A percentile compares a stretch with the other conserved stretches of the same genome.
Conservation (phyloP, 1,284 basidiomycete species). For the Apiotrichum gracile region DNA sequence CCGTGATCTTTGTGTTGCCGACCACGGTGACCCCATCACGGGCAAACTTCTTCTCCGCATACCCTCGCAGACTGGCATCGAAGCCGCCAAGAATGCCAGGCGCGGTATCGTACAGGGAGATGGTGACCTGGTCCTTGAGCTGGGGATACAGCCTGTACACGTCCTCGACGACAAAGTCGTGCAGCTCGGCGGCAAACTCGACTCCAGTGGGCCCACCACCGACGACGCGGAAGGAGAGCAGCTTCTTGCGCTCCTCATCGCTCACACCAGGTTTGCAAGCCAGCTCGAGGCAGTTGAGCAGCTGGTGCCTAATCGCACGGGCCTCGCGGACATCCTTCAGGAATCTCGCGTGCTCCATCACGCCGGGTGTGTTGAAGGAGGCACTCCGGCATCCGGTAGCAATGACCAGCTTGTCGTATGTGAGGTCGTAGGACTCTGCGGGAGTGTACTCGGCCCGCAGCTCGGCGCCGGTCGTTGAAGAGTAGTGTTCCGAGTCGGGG, state of each 20-base stretch:
- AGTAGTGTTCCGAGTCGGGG: background rate
- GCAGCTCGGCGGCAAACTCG: constrained; percentile 78
- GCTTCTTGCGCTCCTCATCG: constrained; percentile 58
- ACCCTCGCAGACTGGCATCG: constrained; percentile 57
- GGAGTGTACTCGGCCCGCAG: constrained; percentile 41
- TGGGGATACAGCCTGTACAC: constrained; percentile 54
- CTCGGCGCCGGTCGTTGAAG: constrained; percentile 20
- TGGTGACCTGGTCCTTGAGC: constrained; percentile 60
- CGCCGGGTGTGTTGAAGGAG: constrained; percentile 56
- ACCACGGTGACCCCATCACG: constrained; percentile 71
- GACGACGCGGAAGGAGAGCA: constrained; percentile 75
- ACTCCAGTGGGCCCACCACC: constrained; percentile 60
- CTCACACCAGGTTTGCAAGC: constrained; percentile 65
- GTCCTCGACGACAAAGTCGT: constrained; percentile 54
- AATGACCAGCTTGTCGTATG: constrained; percentile 76
- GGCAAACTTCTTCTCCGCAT: constrained; percentile 65
- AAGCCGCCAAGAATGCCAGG: constrained; percentile 75
- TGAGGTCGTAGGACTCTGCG: constrained; percentile 51
- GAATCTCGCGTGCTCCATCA: constrained; percentile 72
- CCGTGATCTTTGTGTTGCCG: constrained; percentile 71
- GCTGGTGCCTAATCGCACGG: constrained; percentile 65
- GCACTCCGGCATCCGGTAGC: constrained; percentile 79
- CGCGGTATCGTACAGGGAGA: constrained; percentile 72
- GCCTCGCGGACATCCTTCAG: constrained; percentile 78
- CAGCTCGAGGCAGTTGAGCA: constrained; percentile 75